Percentiles rank a stretch among this genome's conserved stretches.
phyloP scores from a whole-genome alignment of 768 basidiomycete species.

The Agaricus sinodeliciosus region DNA sequence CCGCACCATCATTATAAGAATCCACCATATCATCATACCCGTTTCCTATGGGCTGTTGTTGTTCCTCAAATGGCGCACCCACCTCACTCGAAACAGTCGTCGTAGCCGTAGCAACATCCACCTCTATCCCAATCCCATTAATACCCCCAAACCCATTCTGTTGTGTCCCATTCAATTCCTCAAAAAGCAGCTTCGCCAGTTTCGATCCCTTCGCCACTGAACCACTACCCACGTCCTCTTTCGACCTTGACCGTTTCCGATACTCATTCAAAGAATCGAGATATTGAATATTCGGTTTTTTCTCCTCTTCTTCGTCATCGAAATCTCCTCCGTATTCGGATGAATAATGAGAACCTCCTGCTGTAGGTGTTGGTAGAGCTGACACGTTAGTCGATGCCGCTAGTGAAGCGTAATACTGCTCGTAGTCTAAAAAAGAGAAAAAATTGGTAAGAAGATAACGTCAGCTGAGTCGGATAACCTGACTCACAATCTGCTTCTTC shows the following conservation, averaged over 20 bases:
- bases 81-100: conserved; percentile 12
- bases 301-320: conserved; percentile 52
- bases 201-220: conserved; percentile 31
- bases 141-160: conserved; percentile 8
- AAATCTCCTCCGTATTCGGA: conserved; percentile 34
- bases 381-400: conserved; percentile 55
- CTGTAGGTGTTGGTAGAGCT: conserved; percentile 54
- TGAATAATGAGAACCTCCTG: conserved; percentile 39
- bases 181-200: conserved; percentile 24
- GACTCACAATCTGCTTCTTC: conserved; percentile 62
- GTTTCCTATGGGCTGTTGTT: no score
- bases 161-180: conserved; percentile 1
- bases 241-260: conserved; percentile 66
- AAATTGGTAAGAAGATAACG: neutral
- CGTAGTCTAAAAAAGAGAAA: conserved; percentile 47
- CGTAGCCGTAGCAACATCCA: neutral
- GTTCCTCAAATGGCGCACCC: conserved; percentile 17
- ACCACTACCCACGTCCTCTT: conserved; percentile 38
- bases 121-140: neutral
- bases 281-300: conserved; percentile 59
- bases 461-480: neutral
- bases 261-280: conserved; percentile 67
- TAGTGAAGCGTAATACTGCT: conserved; percentile 77
- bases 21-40: conserved; percentile 15
- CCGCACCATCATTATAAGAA: conserved; percentile 9